These are phyloP conservation scores for Syncephalastrum sp. DNA, from an alignment of 371 early-diverging fungal genomes.

Conservation along the genomic window DNA sequence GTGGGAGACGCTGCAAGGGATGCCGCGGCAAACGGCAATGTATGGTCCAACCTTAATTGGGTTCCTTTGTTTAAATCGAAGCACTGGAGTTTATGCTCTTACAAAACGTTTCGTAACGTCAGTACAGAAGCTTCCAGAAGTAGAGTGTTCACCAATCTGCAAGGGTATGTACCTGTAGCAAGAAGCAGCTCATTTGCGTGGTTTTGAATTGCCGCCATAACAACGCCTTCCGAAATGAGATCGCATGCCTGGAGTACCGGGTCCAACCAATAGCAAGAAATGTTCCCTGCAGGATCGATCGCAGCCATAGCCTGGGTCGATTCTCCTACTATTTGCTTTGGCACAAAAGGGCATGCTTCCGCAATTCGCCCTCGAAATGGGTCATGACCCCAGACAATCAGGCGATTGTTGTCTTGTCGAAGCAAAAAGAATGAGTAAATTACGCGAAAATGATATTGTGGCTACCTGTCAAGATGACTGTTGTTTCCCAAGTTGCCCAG, in stretches of 20 bases:
- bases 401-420: too few relatives aligned
- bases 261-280: too few relatives aligned
- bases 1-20: constrained; percentile 22
- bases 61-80: constrained; percentile 1
- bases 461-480: constrained; percentile 24
- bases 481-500: constrained; percentile 37
- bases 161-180: constrained; percentile 14
- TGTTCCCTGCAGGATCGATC: background rate
- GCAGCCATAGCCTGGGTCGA: constrained; percentile 14
- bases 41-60: background rate
- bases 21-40: constrained; percentile 7
- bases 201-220: too few relatives aligned
- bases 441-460: constrained; percentile 3
- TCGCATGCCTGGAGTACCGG: too few relatives aligned
- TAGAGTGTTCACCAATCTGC: constrained; percentile 9
- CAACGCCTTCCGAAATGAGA: too few relatives aligned
- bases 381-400: constrained; percentile 27
- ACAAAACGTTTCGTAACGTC: background rate
- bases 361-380: constrained; percentile 3
- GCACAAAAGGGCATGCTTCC: too few relatives aligned
- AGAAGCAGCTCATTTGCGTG: too few relatives aligned
- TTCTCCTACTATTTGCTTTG: constrained; percentile 19
- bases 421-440: too few relatives aligned
- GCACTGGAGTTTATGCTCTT: background rate
- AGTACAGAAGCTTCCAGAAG: background rate